phyloP scores from a whole-genome alignment of 2,329 filamentous ascomycete species.

The Geoglossum cookeanum region DNA sequence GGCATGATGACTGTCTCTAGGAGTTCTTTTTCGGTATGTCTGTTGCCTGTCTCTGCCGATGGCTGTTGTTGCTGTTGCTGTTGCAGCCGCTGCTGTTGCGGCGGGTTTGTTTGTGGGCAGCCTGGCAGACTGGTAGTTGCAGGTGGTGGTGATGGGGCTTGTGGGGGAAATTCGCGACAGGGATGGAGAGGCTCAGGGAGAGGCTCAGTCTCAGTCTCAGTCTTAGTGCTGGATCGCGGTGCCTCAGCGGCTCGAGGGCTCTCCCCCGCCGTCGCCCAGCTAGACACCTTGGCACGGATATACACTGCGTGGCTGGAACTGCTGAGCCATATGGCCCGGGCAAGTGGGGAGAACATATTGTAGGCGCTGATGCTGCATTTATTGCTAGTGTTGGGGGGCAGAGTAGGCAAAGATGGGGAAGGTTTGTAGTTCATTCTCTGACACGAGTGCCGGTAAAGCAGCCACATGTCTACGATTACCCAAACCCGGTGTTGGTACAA shows the following conservation, averaged over 20 bases:
- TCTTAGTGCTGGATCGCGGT: not conserved
- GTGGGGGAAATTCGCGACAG: not conserved
- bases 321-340: not conserved
- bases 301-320: not conserved
- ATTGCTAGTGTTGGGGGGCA: too few relatives aligned
- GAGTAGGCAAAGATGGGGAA: too few relatives aligned
- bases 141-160: not conserved
- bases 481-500: not conserved
- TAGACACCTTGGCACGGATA: not conserved
- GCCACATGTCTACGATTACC: not conserved
- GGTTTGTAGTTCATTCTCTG: too few relatives aligned
- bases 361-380: not conserved
- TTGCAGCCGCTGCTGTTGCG: not conserved
- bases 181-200: too few relatives aligned
- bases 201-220: too few relatives aligned
- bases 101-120: not conserved
- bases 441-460: not conserved
- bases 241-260: not conserved
- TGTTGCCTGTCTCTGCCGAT: not conserved
- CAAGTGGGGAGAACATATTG: not conserved
- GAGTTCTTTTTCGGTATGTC: not conserved
- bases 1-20: slow-evolving; percentile 9
- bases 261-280: not conserved
- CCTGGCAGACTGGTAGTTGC: not conserved
- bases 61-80: too few relatives aligned